Base-by-base conservation (phyloP, 108 stramenopile species). In the Conticribra guillardii region DNA sequence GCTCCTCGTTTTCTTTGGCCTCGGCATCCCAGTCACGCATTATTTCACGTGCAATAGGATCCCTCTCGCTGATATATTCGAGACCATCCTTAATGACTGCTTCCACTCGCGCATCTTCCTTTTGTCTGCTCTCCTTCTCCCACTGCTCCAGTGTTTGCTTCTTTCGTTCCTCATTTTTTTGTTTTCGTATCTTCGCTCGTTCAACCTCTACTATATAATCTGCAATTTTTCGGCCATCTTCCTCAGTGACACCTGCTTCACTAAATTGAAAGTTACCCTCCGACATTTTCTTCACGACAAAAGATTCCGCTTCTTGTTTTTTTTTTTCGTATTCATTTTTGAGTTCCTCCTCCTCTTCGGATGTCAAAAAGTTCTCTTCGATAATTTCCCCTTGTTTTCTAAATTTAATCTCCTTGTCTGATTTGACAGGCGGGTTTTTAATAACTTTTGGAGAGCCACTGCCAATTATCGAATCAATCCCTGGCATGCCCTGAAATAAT, bases 21-120 rank as follows among this genome's bases (percentile, higher is more conserved):
- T 54, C 34, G 4, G 17, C 2, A 8, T 24, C 53, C 22, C 8
- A 7, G 24, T 48, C 46, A 4, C 4, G 14, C 16, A 54, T 41
- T 2, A 67, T 44, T 44, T 67, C 65, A 26, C 65, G 53, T 9
- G 53, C 53, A n/a, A 67, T 9, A 5, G 52, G 9, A n/a, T 67
- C 65, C 14, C 27, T 34, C 2, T 67, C 65, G 19, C 26, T 32
- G 17, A 67, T 54, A 7, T 34, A 11, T 21, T 67, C 53, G 4
- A 18, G 4, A 26, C 53, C 65, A 0, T 54, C 24, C 19, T 50
- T 53, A 4, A 50, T 15, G 2, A 67, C 23, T 9, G 53, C 37
- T n/a, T 22, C 18, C 3, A 67, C 29, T 26, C 3, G 19, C 22
- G 53, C 4, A 24, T 67, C 46, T 44, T 54, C 53, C 29, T 19